Evolutionary conservation across 1,284 basidiomycete genomes (phyloP).

Genomic region (Cystobasidium pallidum): DNA sequence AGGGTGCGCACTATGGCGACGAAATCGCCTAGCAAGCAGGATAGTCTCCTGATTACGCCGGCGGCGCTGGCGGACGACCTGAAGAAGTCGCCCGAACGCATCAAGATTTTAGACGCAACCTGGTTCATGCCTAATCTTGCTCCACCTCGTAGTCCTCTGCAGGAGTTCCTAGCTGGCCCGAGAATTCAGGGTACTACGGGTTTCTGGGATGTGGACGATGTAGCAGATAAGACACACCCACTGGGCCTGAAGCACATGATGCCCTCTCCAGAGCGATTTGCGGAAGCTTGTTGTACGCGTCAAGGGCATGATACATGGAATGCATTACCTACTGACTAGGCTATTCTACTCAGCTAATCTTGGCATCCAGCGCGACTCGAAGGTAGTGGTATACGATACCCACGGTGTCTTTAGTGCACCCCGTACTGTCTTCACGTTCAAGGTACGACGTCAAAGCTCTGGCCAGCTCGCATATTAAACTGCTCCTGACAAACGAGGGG

Average conservation of each 20-base stretch:
- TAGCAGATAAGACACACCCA: conserved; percentile 55
- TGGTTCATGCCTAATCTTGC: conserved; percentile 87
- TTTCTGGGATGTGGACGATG: conserved; percentile 79
- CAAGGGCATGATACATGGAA: neutral
- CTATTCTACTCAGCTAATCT: conserved; percentile 61
- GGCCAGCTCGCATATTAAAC: neutral
- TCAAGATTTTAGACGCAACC: conserved; percentile 64
- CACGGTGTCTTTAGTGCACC: conserved; percentile 87
- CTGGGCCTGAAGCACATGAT: conserved; percentile 88
- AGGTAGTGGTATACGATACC: conserved; percentile 88
- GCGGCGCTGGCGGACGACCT: conserved; percentile 46
- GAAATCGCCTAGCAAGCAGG: neutral
- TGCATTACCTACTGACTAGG: neutral
- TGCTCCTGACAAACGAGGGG: neutral
- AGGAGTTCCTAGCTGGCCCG: conserved; percentile 67
- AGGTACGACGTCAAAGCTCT: no score
- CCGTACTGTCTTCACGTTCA: conserved; percentile 88
- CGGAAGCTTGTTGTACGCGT: conserved; percentile 67
- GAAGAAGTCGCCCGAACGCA: conserved; percentile 37
- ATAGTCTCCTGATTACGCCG: conserved; percentile 46
- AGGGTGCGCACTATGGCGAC: conserved; percentile 28
- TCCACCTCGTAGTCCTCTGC: conserved; percentile 62
- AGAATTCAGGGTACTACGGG: conserved; percentile 71
- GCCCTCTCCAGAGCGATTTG: conserved; percentile 74
- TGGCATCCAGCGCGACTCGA: conserved; percentile 73